phyloP scores from a whole-genome alignment of 140 eudicot species.

The Flaveria floridana region DNA sequence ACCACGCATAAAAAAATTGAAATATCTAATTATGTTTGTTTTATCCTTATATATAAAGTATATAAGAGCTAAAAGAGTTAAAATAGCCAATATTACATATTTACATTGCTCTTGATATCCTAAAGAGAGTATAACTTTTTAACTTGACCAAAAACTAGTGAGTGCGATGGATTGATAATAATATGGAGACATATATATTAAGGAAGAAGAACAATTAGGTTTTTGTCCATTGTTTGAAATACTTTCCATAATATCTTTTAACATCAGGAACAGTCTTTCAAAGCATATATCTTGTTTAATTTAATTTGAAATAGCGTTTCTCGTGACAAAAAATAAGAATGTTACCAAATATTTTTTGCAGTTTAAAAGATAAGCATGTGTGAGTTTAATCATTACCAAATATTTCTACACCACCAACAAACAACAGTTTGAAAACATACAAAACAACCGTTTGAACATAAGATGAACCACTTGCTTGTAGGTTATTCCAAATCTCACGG shows the following conservation, averaged over 20 bases:
- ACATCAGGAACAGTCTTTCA: constrained; percentile 6
- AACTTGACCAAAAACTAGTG: background rate
- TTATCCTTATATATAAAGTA: too few relatives aligned
- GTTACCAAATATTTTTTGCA: constrained; percentile 16
- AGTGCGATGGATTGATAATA: background rate
- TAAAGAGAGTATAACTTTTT: background rate
- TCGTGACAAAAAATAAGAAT: constrained; percentile 15
- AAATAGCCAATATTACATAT: too few relatives aligned
- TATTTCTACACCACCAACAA: background rate
- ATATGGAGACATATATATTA: constrained; percentile 6
- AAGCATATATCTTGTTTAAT: constrained; percentile 16
- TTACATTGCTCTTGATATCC: too few relatives aligned
- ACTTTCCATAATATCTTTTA: background rate
- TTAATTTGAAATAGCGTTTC: constrained; percentile 1
- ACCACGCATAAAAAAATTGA: too few relatives aligned
- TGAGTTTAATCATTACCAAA: background rate
- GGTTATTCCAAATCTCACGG: too few relatives aligned
- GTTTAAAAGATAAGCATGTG: constrained; percentile 12
- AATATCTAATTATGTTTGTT: too few relatives aligned
- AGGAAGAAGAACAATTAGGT: background rate
- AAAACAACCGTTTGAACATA: too few relatives aligned
- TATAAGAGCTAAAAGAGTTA: too few relatives aligned
- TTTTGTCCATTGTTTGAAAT: background rate
- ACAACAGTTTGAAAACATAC: too few relatives aligned
- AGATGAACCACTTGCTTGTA: too few relatives aligned